A percentile compares a stretch with the other conserved stretches of the same genome.
phyloP scores from a whole-genome alignment of 768 basidiomycete genomes.

The Sistotremastrum niveocremeum region DNA sequence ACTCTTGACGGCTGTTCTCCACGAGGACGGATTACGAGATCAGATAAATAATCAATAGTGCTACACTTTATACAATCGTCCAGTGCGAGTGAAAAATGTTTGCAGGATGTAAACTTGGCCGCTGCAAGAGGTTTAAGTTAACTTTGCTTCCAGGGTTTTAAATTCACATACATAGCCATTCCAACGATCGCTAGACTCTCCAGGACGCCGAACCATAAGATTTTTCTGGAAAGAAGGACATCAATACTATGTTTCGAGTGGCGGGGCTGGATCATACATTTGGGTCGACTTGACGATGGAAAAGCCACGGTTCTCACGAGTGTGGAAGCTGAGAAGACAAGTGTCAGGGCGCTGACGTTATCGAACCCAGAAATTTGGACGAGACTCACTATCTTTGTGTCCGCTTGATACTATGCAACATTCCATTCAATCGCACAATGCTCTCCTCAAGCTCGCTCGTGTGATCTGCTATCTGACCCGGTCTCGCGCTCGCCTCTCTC shows the following conservation, averaged over 20 bases:
- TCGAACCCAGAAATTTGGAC: neutral
- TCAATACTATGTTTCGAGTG: slow-evolving; percentile 1
- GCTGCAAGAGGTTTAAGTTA: slow-evolving; percentile 26
- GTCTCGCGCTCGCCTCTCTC: slow-evolving; percentile 76
- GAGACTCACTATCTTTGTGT: slow-evolving; percentile 81
- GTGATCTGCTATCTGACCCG: slow-evolving; percentile 81
- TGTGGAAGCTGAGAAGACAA: slow-evolving; percentile 60
- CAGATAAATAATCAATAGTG: too few relatives aligned
- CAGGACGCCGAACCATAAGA: slow-evolving; percentile 88
- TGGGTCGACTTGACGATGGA: slow-evolving; percentile 84
- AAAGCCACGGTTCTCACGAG: slow-evolving; percentile 87
- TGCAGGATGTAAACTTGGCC: slow-evolving; percentile 86
- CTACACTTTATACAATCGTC: slow-evolving; percentile 79
- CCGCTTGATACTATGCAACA: slow-evolving; percentile 81
- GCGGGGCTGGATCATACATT: slow-evolving; percentile 33
- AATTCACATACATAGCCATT: slow-evolving; percentile 73
- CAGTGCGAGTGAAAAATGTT: slow-evolving; percentile 94
- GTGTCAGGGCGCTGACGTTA: slow-evolving; percentile 2
- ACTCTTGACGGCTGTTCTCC: too few relatives aligned
- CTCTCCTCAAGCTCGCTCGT: slow-evolving; percentile 92
- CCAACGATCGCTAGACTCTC: slow-evolving; percentile 67
- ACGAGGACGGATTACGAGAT: too few relatives aligned
- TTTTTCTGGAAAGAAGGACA: slow-evolving; percentile 34
- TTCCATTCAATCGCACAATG: slow-evolving; percentile 77
- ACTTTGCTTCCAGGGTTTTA: neutral